Evolutionary conservation across 208 protist species (phyloP), one percentile per base, ranked within the genome.

Genomic region (Crithidia brevicula): DNA sequence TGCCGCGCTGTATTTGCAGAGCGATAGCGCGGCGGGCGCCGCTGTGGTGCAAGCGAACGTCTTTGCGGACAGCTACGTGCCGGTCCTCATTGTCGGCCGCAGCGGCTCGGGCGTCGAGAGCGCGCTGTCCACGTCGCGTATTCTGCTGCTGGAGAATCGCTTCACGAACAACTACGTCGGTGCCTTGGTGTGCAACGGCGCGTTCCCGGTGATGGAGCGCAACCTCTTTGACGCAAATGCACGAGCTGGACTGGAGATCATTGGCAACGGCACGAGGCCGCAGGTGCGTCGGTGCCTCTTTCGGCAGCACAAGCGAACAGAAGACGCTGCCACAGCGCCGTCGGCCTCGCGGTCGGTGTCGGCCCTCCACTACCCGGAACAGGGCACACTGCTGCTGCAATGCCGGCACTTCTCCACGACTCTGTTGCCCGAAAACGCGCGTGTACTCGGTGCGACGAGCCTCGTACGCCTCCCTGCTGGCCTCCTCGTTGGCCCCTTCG

Each of bases 151-250:
- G 15, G 77, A 85, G 47, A 96, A 96, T 67, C 54, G 65, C 27
- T 96, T 94, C 65, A 65, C 46, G 6, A 50, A 57, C 36, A 96
- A 96, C 72, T 88, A 86, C 67, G 90, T 96, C 67, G 91, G 91
- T 5, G 67, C 77, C 4, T 43, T 96, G 0, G 65, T 88, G 1
- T 92, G 85, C 70, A 74, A 83, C 46, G 86, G 91, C 20, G 85
- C 81, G 16, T 61, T 60, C n/a, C 84, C 88, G 45, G 59, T 30
- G 25, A 16, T 96, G n/a, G 54, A 77, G 52, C 70, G 72, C 18
- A 93, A 93, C 68, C 34, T 92, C 27, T 96, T 94, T 57, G 82
- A 92, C 30, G 51, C 46, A n/a, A 94, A 96, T 77, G 28, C 51
- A 20, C 81, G 85, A 7, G 61, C 78, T 11, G 91, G 91, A 20